Evolutionary conservation across 2,329 filamentous ascomycete genomes (phyloP).

Genomic region (Neopestalotiopsis sp.): DNA sequence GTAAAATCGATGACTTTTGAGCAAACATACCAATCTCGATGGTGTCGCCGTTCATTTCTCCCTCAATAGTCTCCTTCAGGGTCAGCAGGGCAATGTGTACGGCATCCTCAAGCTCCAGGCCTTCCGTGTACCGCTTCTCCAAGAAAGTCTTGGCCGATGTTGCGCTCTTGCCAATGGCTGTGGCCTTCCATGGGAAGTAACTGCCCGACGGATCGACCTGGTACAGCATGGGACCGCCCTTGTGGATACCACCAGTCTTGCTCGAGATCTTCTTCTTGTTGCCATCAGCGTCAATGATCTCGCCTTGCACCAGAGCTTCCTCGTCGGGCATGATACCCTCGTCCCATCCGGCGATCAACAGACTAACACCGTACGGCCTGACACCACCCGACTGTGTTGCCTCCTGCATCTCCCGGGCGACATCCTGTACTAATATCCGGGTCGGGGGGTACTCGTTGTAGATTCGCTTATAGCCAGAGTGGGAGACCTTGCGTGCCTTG

Average conservation of each 20-base stretch:
- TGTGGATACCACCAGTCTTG: constrained; percentile 94
- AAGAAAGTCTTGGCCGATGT: constrained; percentile 98
- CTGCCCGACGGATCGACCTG: constrained; percentile 98
- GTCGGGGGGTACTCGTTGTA: constrained; percentile 99
- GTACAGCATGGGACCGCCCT: constrained; percentile 96
- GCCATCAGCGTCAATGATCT: constrained; percentile 55
- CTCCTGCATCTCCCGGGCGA: constrained; percentile 97
- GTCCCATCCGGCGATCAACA: constrained; percentile 97
- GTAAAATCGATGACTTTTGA: neutral
- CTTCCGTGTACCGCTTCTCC: constrained; percentile 98
- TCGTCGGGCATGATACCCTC: constrained; percentile 91
- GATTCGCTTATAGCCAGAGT: constrained; percentile 98
- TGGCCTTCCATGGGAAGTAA: constrained; percentile 99
- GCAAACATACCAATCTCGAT: constrained; percentile 88
- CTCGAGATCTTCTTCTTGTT: constrained; percentile 76
- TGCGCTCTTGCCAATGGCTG: constrained; percentile 97
- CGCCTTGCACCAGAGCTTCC: constrained; percentile 65
- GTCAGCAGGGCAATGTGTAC: constrained; percentile 98
- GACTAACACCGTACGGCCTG: constrained; percentile 92
- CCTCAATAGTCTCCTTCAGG: constrained; percentile 98
- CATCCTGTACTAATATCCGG: constrained; percentile 97
- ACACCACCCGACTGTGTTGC: constrained; percentile 98
- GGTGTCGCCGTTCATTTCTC: constrained; percentile 98
- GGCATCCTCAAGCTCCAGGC: constrained; percentile 94
- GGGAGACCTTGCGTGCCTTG: constrained; percentile 96